phyloP scores from a whole-genome alignment of 2,329 filamentous ascomycete species.

The Cladosporium cucumerinum region DNA sequence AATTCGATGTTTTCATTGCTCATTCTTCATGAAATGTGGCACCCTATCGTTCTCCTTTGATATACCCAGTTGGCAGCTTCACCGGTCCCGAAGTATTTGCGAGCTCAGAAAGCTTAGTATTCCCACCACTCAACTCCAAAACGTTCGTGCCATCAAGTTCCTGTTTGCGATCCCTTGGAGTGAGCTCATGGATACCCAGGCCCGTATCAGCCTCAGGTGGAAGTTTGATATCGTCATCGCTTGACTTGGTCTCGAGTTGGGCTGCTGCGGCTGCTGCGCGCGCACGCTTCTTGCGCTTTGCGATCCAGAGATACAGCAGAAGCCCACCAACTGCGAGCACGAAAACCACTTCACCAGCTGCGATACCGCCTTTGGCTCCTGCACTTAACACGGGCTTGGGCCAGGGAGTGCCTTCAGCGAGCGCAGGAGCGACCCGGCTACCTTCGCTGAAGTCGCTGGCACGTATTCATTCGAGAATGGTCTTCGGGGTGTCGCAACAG shows the following conservation, averaged over 20 bases:
- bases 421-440: background rate
- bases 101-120: background rate
- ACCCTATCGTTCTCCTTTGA: background rate
- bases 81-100: background rate
- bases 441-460: background rate
- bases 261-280: background rate
- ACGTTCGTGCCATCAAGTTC: background rate
- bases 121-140: background rate
- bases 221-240: background rate
- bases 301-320: background rate
- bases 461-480: background rate
- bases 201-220: conserved; percentile 3
- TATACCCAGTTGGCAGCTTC: conserved; percentile 22
- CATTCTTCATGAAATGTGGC: background rate
- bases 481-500: background rate
- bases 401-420: background rate
- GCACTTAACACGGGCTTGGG: background rate
- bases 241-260: background rate
- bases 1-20: background rate
- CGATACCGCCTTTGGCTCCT: conserved; percentile 1
- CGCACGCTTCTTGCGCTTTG: conserved; percentile 9
- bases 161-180: background rate
- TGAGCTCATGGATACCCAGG: background rate
- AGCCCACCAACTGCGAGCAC: background rate
- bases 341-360: conserved; percentile 1